Base-by-base conservation (phyloP, 768 basidiomycete species). In the Rhizopogon vinicolor region DNA sequence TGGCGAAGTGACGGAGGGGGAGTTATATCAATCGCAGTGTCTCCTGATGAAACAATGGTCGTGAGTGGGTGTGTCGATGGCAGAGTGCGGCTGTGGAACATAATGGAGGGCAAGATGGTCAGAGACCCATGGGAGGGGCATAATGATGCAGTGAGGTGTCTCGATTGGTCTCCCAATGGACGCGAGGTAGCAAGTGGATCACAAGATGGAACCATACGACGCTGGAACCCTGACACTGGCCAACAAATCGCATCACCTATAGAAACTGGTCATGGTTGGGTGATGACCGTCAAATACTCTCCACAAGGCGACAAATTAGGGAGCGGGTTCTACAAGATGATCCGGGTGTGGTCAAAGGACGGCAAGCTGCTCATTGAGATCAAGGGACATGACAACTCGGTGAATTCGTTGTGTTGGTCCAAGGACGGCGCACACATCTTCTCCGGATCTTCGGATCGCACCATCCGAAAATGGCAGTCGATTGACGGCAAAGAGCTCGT, bases 141-240 rank as follows among this genome's bases (percentile, higher is more conserved):
- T 19, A 56, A 28, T 12, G 46, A 16, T 0, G 18, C 46, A 5
- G 51, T 57, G 10, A 40, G n/a, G 18, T 22, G 44, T n/a, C 35
- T 61, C 3, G 59, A 49, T 25, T 59, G 60, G 31, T 62, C 61
- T 25, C 55, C 42, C 1, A 51, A 56, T 40, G 50, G 55, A 3
- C 54, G 45, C 9, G 41, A 45, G 19, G 41, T 65, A 2, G 64
- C 57, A 6, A 56, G 50, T 9, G 58, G 51, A 12, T 37, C 62
- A 13, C 3, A 22, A 7, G 56, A 65, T 19, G 58, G 41, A 7
- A 53, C 53, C 7, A 58, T 63, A 6, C 46, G 53, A 13, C 33
- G 59, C 4, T 65, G 63, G 53, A 55, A 63, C 22, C 41, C 51
- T 9, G 29, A 44, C 39, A 45, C 55, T 9, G 44, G 44, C 14